phyloP scores from a whole-genome alignment of 306 rosid genomes.

The Quercus glauca region DNA sequence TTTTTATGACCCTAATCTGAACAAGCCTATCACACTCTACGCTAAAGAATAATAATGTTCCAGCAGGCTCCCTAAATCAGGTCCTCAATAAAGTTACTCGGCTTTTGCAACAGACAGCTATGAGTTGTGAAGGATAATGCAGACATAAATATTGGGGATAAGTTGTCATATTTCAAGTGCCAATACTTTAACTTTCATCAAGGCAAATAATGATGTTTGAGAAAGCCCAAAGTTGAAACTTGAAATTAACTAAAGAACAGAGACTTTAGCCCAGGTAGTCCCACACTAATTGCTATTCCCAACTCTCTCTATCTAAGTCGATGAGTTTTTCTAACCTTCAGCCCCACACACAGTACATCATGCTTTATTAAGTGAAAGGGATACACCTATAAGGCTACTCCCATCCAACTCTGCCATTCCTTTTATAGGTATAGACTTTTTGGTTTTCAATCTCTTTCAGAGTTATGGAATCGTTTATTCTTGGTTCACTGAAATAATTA shows the following conservation, averaged over 20 bases:
- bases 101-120: neutral
- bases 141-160: constrained; percentile 2
- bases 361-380: constrained; percentile 14
- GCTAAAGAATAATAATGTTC: too few relatives aligned
- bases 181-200: constrained; percentile 2
- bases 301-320: neutral
- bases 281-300: neutral
- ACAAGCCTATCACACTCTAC: too few relatives aligned
- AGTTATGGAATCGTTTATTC: neutral
- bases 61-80: neutral
- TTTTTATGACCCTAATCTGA: too few relatives aligned
- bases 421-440: neutral
- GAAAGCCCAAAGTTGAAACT: constrained; percentile 12
- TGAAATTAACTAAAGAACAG: neutral
- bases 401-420: neutral
- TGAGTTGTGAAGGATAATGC: neutral
- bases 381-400: neutral
- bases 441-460: neutral
- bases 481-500: neutral
- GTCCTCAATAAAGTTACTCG: neutral
- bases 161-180: constrained; percentile 17
- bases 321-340: constrained; percentile 10
- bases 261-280: neutral
- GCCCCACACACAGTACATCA: constrained; percentile 28
- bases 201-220: neutral